Evolutionary conservation across 176 grass and related monocot genomes (phyloP).

Genomic region (Dactylis glomerata): DNA sequence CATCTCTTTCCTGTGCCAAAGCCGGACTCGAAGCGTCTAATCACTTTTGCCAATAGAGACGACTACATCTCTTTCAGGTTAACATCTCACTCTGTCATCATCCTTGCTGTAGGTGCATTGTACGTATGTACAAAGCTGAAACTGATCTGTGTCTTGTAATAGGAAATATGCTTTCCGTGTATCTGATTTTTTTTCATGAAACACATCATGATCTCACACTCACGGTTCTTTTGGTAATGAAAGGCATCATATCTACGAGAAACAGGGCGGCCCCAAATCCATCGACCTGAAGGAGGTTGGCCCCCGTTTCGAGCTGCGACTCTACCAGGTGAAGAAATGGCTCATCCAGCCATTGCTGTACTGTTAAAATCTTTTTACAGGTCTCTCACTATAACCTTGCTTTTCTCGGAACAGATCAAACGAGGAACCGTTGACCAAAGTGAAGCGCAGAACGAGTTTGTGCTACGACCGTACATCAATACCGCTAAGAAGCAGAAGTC

Average conservation of each 20-base stretch:
- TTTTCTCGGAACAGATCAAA: slow-evolving; percentile 49
- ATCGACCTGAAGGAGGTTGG: slow-evolving; percentile 80
- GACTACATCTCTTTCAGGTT: slow-evolving; percentile 96
- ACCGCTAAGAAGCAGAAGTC: slow-evolving; percentile 70
- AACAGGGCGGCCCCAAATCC: slow-evolving; percentile 70
- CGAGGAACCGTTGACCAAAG: slow-evolving; percentile 68
- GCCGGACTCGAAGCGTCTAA: slow-evolving; percentile 68
- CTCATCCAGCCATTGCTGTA: background rate
- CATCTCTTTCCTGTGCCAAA: slow-evolving; percentile 92
- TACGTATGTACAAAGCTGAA: background rate
- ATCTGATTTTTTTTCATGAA: background rate
- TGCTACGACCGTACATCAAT: slow-evolving; percentile 71
- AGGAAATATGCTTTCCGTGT: background rate
- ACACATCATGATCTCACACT: background rate
- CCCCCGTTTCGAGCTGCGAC: slow-evolving; percentile 69
- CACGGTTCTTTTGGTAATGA: background rate
- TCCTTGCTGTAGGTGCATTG: background rate
- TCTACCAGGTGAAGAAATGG: slow-evolving; percentile 55
- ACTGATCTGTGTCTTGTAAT: background rate
- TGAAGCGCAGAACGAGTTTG: slow-evolving; percentile 70
- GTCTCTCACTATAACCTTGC: background rate
- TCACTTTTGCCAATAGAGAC: slow-evolving; percentile 73
- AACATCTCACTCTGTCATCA: background rate
- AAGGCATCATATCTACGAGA: slow-evolving; percentile 90
- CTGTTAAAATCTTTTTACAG: background rate